Percentiles rank a stretch among this genome's conserved stretches.
Conservation (phyloP, 2,329 filamentous ascomycete genomes). For the Calonectria montana region DNA sequence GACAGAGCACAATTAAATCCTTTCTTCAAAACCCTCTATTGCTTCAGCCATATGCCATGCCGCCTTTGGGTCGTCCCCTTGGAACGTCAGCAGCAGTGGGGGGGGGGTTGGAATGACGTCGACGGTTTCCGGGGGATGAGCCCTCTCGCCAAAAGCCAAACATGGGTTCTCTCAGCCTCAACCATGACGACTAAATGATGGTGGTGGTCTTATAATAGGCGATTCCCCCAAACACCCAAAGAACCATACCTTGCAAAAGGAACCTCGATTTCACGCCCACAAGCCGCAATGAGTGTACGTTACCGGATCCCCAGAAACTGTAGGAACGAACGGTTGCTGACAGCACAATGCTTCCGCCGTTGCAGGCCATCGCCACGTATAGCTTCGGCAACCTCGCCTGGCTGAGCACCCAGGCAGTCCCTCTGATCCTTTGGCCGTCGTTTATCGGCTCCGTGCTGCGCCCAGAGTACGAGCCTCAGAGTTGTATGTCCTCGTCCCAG, state of each 20-base stretch:
- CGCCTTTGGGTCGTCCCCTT: not conserved
- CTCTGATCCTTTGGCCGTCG: slow-evolving; percentile 60
- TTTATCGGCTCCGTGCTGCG: slow-evolving; percentile 59
- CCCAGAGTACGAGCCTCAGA: slow-evolving; percentile 44
- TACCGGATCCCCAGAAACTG: not conserved
- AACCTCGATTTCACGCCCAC: not conserved
- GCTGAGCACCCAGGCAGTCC: slow-evolving; percentile 60
- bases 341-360: not conserved
- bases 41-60: not conserved
- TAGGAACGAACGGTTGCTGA: not conserved
- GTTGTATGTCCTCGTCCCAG: slow-evolving; percentile 39
- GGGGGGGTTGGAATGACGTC: not conserved
- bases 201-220: not conserved
- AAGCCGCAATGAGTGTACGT: slow-evolving; percentile 35
- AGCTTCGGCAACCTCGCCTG: slow-evolving; percentile 64
- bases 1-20: too few relatives aligned
- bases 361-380: slow-evolving; percentile 61
- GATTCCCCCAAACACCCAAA: not conserved
- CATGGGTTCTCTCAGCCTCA: slow-evolving; percentile 4
- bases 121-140: not conserved
- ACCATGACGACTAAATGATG: not conserved
- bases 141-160: not conserved
- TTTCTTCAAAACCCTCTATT: too few relatives aligned
- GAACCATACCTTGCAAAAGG: not conserved
- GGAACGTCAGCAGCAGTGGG: not conserved